Conservation (phyloP, 345 rosid genomes). For the Eutrema heterophyllum region DNA sequence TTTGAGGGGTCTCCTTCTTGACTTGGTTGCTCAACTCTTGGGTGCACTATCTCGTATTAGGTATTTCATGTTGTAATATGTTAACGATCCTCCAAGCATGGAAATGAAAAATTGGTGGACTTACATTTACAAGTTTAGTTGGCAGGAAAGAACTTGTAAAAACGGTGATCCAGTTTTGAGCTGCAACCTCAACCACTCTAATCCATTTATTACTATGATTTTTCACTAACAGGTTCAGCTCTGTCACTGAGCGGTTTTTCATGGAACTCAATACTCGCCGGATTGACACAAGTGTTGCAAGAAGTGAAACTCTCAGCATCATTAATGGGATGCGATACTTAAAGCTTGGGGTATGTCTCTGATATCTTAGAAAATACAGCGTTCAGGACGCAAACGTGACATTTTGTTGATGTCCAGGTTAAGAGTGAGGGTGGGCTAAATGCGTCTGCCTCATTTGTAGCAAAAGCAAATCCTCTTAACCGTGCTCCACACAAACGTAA, state of each 20-base stretch:
- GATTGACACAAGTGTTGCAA: conserved; percentile 70
- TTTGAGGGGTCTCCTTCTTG: conserved; percentile 93
- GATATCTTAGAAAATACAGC: conserved; percentile 13
- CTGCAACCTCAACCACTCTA: conserved; percentile 7
- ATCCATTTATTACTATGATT: conserved; percentile 14
- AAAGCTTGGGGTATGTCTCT: conserved; percentile 81
- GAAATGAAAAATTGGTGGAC: neutral
- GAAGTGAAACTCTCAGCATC: conserved; percentile 91
- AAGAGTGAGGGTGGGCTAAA: conserved; percentile 95
- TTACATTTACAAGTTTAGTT: neutral
- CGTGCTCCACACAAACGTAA: conserved; percentile 88
- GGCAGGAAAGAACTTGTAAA: conserved; percentile 6
- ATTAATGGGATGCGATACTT: conserved; percentile 99
- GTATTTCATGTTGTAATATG: conserved; percentile 34
- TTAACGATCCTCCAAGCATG: neutral
- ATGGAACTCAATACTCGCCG: conserved; percentile 92
- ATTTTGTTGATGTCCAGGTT: conserved; percentile 51
- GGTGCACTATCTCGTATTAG: conserved; percentile 99
- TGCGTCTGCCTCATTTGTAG: conserved; percentile 97
- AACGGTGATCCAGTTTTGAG: neutral
- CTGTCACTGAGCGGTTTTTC: conserved; percentile 93
- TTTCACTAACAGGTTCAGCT: conserved; percentile 69
- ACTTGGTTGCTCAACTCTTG: conserved; percentile 92
- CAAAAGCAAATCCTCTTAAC: conserved; percentile 94
- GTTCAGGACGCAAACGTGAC: conserved; percentile 27